Evolutionary conservation across 2,329 filamentous ascomycete genomes (phyloP).

Genomic region (Penicillium frequentans): DNA sequence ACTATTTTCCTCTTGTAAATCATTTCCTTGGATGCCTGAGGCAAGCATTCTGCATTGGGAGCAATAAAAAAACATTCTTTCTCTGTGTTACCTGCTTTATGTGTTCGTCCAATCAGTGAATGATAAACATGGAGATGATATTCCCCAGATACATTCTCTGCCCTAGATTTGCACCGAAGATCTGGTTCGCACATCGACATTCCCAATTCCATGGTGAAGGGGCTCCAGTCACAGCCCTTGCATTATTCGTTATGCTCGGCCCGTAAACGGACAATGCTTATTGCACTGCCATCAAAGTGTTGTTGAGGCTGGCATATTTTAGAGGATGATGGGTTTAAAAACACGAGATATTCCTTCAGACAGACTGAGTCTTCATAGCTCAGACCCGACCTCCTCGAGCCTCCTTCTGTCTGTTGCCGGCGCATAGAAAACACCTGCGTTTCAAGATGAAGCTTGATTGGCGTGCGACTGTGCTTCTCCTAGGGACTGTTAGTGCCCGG

Average conservation of each 20-base stretch:
- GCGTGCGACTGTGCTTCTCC: neutral
- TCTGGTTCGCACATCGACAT: neutral
- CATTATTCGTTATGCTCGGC: neutral
- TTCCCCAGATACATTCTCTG: neutral
- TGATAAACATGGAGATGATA: neutral
- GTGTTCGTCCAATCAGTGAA: neutral
- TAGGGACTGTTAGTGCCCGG: neutral
- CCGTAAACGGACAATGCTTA: neutral
- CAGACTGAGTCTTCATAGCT: neutral
- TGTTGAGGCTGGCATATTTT: neutral
- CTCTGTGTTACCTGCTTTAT: neutral
- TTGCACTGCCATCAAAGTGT: neutral
- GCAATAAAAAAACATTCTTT: neutral
- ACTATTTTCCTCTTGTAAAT: neutral
- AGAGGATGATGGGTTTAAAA: neutral
- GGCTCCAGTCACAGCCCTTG: neutral
- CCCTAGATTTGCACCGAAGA: neutral
- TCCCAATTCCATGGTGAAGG: neutral
- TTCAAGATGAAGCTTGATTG: slow-evolving; percentile 2
- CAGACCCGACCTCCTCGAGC: neutral
- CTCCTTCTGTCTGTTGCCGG: neutral
- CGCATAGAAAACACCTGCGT: neutral
- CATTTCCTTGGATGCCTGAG: neutral
- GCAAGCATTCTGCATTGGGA: neutral
- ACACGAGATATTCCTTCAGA: neutral